Evolutionary conservation across 805 yeast genomes (phyloP).

Genomic region (Candida fluviatilis): DNA sequence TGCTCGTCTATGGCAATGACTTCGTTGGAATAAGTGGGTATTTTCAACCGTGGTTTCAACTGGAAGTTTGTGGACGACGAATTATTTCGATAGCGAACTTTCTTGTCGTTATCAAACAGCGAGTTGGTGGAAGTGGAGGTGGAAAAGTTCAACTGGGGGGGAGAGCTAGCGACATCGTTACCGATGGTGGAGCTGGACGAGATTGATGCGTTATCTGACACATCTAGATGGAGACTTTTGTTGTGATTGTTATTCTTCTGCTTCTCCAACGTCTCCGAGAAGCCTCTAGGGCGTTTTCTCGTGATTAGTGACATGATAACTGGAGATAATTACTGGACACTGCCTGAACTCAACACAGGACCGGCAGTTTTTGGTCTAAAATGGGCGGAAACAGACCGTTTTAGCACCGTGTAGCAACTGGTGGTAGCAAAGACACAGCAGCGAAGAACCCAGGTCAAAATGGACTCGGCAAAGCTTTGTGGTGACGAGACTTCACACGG

Average conservation of each 20-base stretch:
- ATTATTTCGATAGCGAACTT: not conserved
- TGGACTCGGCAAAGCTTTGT: too few species aligned
- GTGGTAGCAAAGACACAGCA: too few species aligned
- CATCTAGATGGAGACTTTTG: conserved; percentile 1
- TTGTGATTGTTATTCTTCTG: not conserved
- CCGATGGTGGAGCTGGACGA: not conserved
- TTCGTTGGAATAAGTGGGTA: conserved; percentile 6
- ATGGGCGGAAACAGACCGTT: too few species aligned
- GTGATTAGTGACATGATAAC: conserved; percentile 33
- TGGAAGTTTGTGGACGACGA: not conserved
- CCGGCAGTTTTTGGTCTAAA: too few species aligned
- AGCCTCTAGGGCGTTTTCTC: conserved; percentile 43
- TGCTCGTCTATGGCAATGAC: conserved; percentile 7
- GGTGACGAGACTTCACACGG: too few species aligned
- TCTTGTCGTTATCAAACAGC: conserved; percentile 1
- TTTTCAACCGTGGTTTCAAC: conserved; percentile 2
- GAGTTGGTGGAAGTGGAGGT: not conserved
- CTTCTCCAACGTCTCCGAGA: conserved; percentile 34
- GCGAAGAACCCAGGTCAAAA: too few species aligned
- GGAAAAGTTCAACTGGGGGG: conserved; percentile 7
- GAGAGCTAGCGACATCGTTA: conserved; percentile 6
- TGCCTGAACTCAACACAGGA: too few species aligned
- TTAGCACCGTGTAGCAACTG: too few species aligned
- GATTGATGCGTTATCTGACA: conserved; percentile 3
- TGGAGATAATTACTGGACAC: not conserved